Evolutionary conservation across 1,284 basidiomycete genomes (phyloP).

Genomic region (Phlebopus sp.): DNA sequence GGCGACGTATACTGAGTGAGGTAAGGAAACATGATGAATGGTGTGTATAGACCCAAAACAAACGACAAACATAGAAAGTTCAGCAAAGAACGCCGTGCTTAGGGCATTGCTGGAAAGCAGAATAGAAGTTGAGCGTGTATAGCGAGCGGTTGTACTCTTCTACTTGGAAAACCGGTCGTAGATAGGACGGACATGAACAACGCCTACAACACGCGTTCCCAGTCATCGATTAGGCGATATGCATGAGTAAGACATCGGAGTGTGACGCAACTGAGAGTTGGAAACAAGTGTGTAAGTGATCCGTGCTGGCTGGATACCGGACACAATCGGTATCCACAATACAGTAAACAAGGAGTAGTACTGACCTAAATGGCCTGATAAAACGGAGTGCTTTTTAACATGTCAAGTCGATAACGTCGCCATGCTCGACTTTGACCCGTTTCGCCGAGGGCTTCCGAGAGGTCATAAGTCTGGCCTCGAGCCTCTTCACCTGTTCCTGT

Average conservation of each 20-base stretch:
- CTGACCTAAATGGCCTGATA: conserved; percentile 2
- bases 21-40: conserved; percentile 26
- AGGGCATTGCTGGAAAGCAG: conserved; percentile 16
- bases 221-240: conserved; percentile 24
- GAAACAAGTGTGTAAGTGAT: conserved; percentile 8
- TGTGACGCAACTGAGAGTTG: conserved; percentile 9
- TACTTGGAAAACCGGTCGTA: conserved; percentile 19
- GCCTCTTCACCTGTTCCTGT: conserved; percentile 8
- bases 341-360: background rate
- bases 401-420: conserved; percentile 6
- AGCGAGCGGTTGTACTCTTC: conserved; percentile 18
- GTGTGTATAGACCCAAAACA: conserved; percentile 15
- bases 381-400: conserved; percentile 7
- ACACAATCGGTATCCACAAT: background rate
- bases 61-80: conserved; percentile 14
- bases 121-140: conserved; percentile 19
- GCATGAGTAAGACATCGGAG: conserved; percentile 11
- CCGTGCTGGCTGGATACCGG: conserved; percentile 11
- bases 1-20: conserved; percentile 16
- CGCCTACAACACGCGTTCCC: conserved; percentile 17
- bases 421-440: conserved; percentile 4
- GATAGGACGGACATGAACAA: conserved; percentile 28
- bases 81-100: conserved; percentile 10
- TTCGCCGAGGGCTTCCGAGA: conserved; percentile 12
- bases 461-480: conserved; percentile 2